Conservation (phyloP, 1,284 basidiomycete species). For the Rhodotorula sp. region DNA sequence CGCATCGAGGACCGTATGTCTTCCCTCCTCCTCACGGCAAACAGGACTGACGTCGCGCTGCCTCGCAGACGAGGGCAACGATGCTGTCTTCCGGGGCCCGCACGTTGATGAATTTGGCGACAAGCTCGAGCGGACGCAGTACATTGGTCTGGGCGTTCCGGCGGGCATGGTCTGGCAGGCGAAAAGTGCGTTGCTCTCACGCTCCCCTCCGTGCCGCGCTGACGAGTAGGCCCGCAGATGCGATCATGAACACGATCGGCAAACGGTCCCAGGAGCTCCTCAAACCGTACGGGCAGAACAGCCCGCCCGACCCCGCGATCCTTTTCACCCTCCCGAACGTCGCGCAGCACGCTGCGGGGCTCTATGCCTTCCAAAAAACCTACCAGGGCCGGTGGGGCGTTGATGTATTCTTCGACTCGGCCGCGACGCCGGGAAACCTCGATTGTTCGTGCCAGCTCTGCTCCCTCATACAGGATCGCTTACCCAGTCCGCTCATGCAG, state of each 20-base stretch:
- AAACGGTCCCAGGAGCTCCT: constrained; percentile 62
- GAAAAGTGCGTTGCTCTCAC: constrained; percentile 60
- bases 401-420: constrained; percentile 81
- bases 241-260: constrained; percentile 66
- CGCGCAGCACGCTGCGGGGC: constrained; percentile 68
- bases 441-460: constrained; percentile 52
- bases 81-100: constrained; percentile 12
- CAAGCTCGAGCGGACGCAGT: constrained; percentile 71
- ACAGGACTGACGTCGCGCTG: neutral
- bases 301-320: constrained; percentile 73
- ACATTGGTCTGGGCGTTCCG: constrained; percentile 65
- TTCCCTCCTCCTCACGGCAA: neutral
- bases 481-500: neutral
- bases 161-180: constrained; percentile 78
- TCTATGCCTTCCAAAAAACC: constrained; percentile 81
- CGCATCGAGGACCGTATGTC: constrained; percentile 72
- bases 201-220: neutral
- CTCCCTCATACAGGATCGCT: neutral
- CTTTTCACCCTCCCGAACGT: constrained; percentile 75
- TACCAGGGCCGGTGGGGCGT: constrained; percentile 80
- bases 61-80: constrained; percentile 54
- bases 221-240: constrained; percentile 56
- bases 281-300: constrained; percentile 58
- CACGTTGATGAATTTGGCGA: constrained; percentile 65
- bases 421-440: constrained; percentile 61